Evolutionary conservation across 2,329 filamentous ascomycete species (phyloP), one percentile per base, ranked within the genome.

Genomic region (Sporothrix schenckii): DNA sequence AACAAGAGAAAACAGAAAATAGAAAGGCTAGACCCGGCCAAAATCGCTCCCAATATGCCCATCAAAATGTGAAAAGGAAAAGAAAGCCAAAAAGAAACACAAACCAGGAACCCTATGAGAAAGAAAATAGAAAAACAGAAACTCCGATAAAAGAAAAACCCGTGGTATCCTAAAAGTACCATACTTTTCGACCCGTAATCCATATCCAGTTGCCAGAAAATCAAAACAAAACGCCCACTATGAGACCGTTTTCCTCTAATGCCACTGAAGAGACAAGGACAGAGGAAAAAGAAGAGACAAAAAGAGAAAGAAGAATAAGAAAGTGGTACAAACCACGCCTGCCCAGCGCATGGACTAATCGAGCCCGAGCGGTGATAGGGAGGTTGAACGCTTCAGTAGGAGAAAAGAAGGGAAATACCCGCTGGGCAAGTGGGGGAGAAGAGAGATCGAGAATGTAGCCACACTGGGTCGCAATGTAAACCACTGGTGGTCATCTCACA

Each of bases 171-270:
- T 47, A 44, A 61, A 68, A 56, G 27, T 68, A 19, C 58, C 50
- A 6, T 68, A 68, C 69, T 68, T 68, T 66, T 68, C 39, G 39
- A 50, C 58, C 65, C 65, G 30, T 54, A 21, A 63, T 56, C 69
- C 66, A 39, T 71, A 54, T 39, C 69, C 52, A 11, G 52, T 60
- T 34, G n/a, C 41, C 39, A 21, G 7, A 63, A 27, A 24, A 52
- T 13, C 52, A 39, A 27, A 24, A 50, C 47, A 56, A 44, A 71
- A 65, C 69, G 69, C 69, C 69, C 50, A 54, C 34, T 68, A 63
- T 70, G 47, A 54, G 9, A 9, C 65, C 39, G n/a, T 44, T 66
- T 67, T 52, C 53, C 30, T 68, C 54, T 54, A 69, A 69, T 69
- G 30, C 68, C 56, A 50, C 44, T 44, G 6, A 52, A 69, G 16